Evolutionary conservation across 2,329 filamentous ascomycete species (phyloP).

Genomic region (Colletotrichum sp.): DNA sequence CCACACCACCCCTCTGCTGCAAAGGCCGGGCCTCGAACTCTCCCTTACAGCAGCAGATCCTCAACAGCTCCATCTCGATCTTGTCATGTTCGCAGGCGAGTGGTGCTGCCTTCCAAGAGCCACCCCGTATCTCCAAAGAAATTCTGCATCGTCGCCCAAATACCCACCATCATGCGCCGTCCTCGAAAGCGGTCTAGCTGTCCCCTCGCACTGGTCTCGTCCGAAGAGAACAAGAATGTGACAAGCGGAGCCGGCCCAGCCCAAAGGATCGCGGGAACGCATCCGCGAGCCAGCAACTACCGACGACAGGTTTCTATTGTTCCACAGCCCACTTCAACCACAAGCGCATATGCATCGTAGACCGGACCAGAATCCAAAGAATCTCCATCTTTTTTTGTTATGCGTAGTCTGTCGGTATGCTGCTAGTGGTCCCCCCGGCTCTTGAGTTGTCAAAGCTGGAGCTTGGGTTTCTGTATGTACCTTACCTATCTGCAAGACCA

Average conservation of each 20-base stretch:
- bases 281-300: slow-evolving; percentile 10
- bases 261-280: slow-evolving; percentile 2
- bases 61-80: neutral
- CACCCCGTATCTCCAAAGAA: neutral
- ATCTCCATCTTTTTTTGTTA: neutral
- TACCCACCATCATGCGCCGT: neutral
- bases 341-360: neutral
- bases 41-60: neutral
- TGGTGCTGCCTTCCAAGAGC: neutral
- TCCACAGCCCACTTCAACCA: neutral
- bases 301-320: neutral
- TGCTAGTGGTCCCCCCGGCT: neutral
- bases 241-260: neutral
- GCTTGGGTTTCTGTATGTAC: neutral
- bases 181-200: neutral
- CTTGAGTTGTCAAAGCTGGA: neutral
- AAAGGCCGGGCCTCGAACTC: neutral
- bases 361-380: neutral
- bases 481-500: neutral
- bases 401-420: neutral
- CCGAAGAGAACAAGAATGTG: neutral
- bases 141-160: neutral
- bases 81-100: neutral
- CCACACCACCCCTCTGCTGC: neutral
- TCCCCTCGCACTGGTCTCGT: neutral